A percentile compares a stretch with the other conserved stretches of the same genome.
Conservation (phyloP, 208 protist genomes). For the Trichomonas gallinae region DNA sequence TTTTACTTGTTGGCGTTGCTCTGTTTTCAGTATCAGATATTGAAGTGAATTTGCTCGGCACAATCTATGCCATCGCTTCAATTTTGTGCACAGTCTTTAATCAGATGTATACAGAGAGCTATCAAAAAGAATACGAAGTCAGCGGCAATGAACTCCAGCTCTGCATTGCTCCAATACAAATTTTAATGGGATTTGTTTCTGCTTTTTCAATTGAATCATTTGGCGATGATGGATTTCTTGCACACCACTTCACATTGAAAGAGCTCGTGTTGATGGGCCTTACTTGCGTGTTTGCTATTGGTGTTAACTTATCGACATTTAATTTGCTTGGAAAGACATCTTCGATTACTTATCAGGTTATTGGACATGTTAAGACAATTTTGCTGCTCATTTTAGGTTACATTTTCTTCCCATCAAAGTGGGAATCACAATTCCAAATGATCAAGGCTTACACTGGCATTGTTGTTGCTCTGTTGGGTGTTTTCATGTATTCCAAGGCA, state of each 20-base stretch:
- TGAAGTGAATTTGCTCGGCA: conserved; percentile 23
- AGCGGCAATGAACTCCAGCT: conserved; percentile 25
- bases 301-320: conserved; percentile 30
- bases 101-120: conserved; percentile 23
- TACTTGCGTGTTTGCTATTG: conserved; percentile 27
- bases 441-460: neutral
- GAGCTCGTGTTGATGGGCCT: neutral
- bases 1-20: conserved; percentile 28
- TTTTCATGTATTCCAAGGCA: neutral
- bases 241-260: neutral
- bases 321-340: conserved; percentile 33
- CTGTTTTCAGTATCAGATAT: conserved; percentile 30
- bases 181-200: neutral
- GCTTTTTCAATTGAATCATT: conserved; percentile 12
- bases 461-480: neutral
- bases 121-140: conserved; percentile 25
- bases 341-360: conserved; percentile 31
- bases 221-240: neutral
- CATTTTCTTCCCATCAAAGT: conserved; percentile 2
- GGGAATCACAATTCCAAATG: neutral
- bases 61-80: conserved; percentile 17
- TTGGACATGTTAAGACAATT: conserved; percentile 31
- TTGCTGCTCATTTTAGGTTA: conserved; percentile 28
- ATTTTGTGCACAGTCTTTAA: conserved; percentile 27
- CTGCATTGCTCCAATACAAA: neutral